Conservation (phyloP, 805 yeast genomes). For the Wickerhamomyces rabaulensis region DNA sequence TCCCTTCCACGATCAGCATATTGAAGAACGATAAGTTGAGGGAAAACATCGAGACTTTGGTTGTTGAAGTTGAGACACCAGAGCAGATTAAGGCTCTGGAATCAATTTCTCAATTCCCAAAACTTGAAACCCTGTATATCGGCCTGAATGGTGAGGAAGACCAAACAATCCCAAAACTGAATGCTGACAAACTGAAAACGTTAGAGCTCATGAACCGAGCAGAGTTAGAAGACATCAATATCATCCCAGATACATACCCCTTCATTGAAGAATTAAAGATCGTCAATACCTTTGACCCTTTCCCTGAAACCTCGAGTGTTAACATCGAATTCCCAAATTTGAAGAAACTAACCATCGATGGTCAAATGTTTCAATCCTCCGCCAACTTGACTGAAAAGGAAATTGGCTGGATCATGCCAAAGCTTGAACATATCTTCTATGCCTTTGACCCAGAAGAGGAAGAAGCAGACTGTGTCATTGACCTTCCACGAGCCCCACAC, state of each 20-base stretch:
- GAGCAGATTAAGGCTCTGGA: not conserved
- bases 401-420: not conserved
- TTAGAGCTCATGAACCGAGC: not conserved
- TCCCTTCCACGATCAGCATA: not conserved
- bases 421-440: not conserved
- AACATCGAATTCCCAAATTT: not conserved
- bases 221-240: not conserved
- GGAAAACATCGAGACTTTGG: not conserved
- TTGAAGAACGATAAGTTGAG: no score
- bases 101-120: no score
- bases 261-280: not conserved
- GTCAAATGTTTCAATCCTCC: not conserved
- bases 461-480: not conserved
- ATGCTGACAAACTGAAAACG: not conserved
- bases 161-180: not conserved
- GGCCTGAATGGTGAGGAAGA: not conserved
- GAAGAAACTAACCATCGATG: not conserved
- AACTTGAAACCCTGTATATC: not conserved
- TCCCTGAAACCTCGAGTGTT: not conserved
- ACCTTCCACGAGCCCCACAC: not conserved
- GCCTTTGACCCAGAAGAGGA: not conserved
- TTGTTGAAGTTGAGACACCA: not conserved
- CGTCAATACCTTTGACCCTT: not conserved
- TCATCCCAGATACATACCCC: not conserved
- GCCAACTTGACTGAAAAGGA: not conserved